phyloP scores from a whole-genome alignment of 2,329 filamentous ascomycete species.

The Madurella fahalii region DNA sequence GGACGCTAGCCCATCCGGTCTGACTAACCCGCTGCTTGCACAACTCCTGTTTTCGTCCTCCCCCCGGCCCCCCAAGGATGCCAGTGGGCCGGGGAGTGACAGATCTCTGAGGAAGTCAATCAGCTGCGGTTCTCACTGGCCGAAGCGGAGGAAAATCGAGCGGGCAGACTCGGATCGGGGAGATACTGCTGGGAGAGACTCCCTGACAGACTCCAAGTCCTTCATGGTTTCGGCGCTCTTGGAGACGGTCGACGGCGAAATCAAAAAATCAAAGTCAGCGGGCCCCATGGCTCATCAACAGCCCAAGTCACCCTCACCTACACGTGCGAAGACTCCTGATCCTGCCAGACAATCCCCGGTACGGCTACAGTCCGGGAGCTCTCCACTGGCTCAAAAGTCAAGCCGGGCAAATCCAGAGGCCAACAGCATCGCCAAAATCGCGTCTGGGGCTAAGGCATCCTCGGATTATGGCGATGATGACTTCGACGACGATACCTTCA shows the following conservation, averaged over 20 bases:
- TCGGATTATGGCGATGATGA: conserved; percentile 48
- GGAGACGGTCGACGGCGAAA: conserved; percentile 58
- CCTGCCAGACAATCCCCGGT: conserved; percentile 6
- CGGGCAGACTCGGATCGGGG: conserved; percentile 38
- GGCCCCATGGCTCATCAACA: conserved; percentile 28
- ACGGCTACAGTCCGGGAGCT: conserved; percentile 8
- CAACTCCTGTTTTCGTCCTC: conserved; percentile 69
- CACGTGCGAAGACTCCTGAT: conserved; percentile 29
- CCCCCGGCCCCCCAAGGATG: conserved; percentile 53
- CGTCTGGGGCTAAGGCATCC: conserved; percentile 8
- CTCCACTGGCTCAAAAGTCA: conserved; percentile 19
- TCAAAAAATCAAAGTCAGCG: conserved; percentile 39
- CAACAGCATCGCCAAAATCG: neutral
- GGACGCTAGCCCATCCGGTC: conserved; percentile 39
- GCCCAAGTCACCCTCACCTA: conserved; percentile 42
- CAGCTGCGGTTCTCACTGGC: conserved; percentile 67
- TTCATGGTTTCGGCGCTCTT: conserved; percentile 60
- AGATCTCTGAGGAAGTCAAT: conserved; percentile 58
- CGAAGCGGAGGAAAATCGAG: conserved; percentile 63
- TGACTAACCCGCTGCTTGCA: conserved; percentile 55
- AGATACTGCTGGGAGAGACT: conserved; percentile 33
- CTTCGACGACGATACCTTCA: conserved; percentile 54
- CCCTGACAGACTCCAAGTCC: conserved; percentile 51
- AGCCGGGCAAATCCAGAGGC: neutral
- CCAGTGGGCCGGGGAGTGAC: conserved; percentile 38